Percentiles rank a stretch among this genome's conserved stretches.
Evolutionary conservation across 1,139 yeast genomes (phyloP).

Genomic region (Geotrichum restrictum): DNA sequence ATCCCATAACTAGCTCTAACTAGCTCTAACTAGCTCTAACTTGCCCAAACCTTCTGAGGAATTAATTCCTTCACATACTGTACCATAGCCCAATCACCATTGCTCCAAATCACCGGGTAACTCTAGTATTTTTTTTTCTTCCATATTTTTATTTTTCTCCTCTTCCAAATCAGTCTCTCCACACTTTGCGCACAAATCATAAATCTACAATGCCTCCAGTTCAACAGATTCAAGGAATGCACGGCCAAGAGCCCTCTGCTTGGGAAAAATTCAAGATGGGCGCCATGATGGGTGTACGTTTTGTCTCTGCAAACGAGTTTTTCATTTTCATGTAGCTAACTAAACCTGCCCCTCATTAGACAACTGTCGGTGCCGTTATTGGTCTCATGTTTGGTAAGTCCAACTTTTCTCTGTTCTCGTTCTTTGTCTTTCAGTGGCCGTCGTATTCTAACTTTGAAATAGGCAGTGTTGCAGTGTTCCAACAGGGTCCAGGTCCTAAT

Average conservation of each 20-base stretch:
- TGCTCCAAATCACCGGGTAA: too few species aligned
- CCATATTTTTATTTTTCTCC: constrained; percentile 3
- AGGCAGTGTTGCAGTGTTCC: constrained; percentile 76
- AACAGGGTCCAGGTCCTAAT: constrained; percentile 96
- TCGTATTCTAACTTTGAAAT: constrained; percentile 2
- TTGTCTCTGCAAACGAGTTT: neutral
- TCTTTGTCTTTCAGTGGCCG: too few species aligned
- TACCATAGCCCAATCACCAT: too few species aligned
- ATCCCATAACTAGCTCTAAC: too few species aligned
- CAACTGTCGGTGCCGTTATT: constrained; percentile 92
- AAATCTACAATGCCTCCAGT: constrained; percentile 68
- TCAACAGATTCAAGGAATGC: constrained; percentile 66
- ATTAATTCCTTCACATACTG: too few species aligned
- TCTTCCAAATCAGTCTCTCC: neutral
- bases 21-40: too few species aligned
- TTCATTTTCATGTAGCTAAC: neutral
- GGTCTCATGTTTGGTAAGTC: constrained; percentile 84
- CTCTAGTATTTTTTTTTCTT: neutral
- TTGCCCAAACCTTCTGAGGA: too few species aligned
- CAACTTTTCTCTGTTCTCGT: too few species aligned
- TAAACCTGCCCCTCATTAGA: constrained; percentile 30
- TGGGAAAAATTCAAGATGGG: constrained; percentile 99
- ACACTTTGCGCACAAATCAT: neutral
- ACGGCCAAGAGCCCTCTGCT: constrained; percentile 73
- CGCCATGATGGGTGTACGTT: constrained; percentile 77